Evolutionary conservation across 345 rosid genomes (phyloP).

Genomic region (Noccaea bulbosa): DNA sequence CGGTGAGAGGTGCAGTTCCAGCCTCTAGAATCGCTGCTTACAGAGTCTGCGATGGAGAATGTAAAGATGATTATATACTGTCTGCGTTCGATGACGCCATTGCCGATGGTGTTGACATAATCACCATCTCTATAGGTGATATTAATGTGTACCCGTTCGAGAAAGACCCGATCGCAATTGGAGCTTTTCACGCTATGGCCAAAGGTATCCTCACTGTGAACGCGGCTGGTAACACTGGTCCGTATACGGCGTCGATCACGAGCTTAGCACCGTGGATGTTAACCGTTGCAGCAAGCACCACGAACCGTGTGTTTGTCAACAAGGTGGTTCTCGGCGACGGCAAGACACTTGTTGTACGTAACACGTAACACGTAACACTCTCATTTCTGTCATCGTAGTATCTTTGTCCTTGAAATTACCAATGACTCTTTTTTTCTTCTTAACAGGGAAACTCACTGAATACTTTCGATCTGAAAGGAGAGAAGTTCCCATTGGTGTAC

Average conservation of each 20-base stretch:
- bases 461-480: conserved; percentile 42
- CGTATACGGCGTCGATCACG: background rate
- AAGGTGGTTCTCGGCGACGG: conserved; percentile 53
- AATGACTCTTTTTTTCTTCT: background rate
- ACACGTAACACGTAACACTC: conserved; percentile 29
- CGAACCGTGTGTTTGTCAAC: conserved; percentile 46
- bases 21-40: conserved; percentile 56
- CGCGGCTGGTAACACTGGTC: conserved; percentile 52
- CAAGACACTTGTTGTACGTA: conserved; percentile 47
- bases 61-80: conserved; percentile 30
- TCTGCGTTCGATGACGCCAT: conserved; percentile 50
- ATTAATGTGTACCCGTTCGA: conserved; percentile 17
- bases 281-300: conserved; percentile 54
- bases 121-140: conserved; percentile 45
- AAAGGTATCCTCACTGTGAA: conserved; percentile 52
- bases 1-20: conserved; percentile 56
- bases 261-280: conserved; percentile 50
- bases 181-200: conserved; percentile 55
- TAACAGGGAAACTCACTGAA: conserved; percentile 53
- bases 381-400: conserved; percentile 3
- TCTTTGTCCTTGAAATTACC: background rate
- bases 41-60: conserved; percentile 31
- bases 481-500: conserved; percentile 41
- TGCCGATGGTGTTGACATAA: conserved; percentile 53
- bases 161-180: conserved; percentile 46